Conservation (phyloP, 2,329 filamentous ascomycete species). For the Fusarium proliferatum region DNA sequence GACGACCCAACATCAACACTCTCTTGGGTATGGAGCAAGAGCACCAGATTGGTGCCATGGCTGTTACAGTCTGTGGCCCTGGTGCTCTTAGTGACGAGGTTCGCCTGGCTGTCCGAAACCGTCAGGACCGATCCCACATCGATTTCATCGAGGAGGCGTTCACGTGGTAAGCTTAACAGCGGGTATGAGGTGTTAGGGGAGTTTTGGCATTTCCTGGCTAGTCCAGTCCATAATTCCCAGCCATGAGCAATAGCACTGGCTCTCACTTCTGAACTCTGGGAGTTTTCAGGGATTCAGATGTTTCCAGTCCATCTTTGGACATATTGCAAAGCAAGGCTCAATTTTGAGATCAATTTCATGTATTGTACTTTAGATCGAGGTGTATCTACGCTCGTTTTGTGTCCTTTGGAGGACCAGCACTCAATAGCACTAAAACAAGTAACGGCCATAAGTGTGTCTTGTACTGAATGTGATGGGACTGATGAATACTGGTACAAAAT, state of each 20-base stretch:
- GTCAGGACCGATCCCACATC: constrained; percentile 73
- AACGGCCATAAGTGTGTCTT: constrained; percentile 1
- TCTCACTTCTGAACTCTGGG: constrained; percentile 4
- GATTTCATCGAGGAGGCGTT: constrained; percentile 87
- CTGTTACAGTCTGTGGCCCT: constrained; percentile 79
- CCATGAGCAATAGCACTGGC: background rate
- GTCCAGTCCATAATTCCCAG: constrained; percentile 7
- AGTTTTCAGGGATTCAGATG: constrained; percentile 8
- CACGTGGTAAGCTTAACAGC: constrained; percentile 58
- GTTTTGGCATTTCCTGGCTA: constrained; percentile 17
- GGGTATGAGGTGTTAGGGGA: background rate
- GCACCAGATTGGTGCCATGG: constrained; percentile 78
- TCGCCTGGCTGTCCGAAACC: constrained; percentile 71
- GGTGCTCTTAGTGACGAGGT: constrained; percentile 81
- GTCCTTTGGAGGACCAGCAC: constrained; percentile 1
- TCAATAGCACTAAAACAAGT: constrained; percentile 6
- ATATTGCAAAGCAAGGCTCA: constrained; percentile 32
- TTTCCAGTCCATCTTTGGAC: constrained; percentile 27
- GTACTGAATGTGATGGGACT: background rate
- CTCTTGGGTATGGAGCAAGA: constrained; percentile 79
- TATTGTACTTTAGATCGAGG: constrained; percentile 38
- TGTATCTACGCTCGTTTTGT: constrained; percentile 36
- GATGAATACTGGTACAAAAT: background rate
- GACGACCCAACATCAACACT: constrained; percentile 78
- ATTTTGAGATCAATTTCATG: constrained; percentile 38